A percentile compares a stretch with the other conserved stretches of the same genome.
Conservation (phyloP, 495 filamentous ascomycete species). For the Penicillium cinerascens region DNA sequence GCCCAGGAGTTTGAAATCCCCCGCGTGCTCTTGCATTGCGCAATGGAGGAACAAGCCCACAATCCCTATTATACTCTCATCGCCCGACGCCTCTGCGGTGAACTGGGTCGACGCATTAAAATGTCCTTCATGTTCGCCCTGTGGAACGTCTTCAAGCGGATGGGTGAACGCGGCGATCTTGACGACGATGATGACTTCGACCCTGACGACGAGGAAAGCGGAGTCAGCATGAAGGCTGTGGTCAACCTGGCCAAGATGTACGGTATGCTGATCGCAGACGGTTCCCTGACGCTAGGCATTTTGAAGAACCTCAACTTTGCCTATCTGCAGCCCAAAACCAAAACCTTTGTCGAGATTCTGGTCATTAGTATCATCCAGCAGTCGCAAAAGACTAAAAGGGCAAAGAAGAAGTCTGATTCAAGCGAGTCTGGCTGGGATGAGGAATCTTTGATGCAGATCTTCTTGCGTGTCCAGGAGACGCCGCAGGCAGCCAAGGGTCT, state of each 20-base stretch:
- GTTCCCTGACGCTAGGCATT: constrained; percentile 57
- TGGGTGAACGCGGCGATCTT: constrained; percentile 64
- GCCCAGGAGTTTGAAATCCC: constrained; percentile 84
- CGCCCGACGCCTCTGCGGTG: constrained; percentile 66
- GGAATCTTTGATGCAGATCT: constrained; percentile 58
- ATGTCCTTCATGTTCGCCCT: constrained; percentile 82
- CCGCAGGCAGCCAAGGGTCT: constrained; percentile 65
- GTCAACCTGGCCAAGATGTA: constrained; percentile 89
- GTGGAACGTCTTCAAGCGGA: constrained; percentile 81
- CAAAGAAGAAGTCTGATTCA: constrained; percentile 23
- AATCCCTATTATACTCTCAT: constrained; percentile 94
- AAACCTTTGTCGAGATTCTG: constrained; percentile 73
- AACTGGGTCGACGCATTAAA: constrained; percentile 61
- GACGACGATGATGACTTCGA: constrained; percentile 52
- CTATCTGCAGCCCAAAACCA: constrained; percentile 71
- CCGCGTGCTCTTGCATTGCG: constrained; percentile 82
- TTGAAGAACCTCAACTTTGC: constrained; percentile 77
- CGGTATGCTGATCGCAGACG: constrained; percentile 66
- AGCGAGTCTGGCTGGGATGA: constrained; percentile 41
- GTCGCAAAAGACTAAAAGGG: constrained; percentile 42
- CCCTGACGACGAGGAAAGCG: constrained; percentile 46
- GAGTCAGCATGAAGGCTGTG: constrained; percentile 57
- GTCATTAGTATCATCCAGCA: constrained; percentile 71
- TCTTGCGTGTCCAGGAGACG: constrained; percentile 55
- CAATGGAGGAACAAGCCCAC: constrained; percentile 74